Evolutionary conservation across 139 green algal species (phyloP), one percentile per base, ranked within the genome.

Genomic region (Haematococcus lacustris): DNA sequence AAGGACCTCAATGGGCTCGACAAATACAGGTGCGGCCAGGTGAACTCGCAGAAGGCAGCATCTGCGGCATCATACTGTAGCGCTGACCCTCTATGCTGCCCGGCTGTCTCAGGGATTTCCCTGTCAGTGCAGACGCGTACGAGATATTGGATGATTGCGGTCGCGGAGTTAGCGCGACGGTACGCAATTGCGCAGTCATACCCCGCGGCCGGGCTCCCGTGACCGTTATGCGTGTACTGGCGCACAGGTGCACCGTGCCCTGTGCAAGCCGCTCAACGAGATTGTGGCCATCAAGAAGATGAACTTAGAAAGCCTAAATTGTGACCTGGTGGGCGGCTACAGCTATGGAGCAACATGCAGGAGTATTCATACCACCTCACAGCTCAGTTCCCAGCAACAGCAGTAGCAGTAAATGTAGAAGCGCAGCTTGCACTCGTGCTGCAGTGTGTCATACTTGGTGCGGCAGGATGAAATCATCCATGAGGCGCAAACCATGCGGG

Each of bases 281-380:
- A 80, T 88, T 2, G 89, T 98, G 2, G 94, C 95, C 13, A 86
- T 99, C 28, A 99, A 99, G 85, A 86, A 92, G 57, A 78, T 99
- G 73, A 94, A 98, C 78, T 75, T 99, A 68, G 96, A 99, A 73
- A 91, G 89, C 73, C 79, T 96, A 60, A 93, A 91, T 74, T 92
- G 85, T 84, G 87, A 82, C 75, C 82, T 97, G 80, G 90, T 90
- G 71, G 65, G 63, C 30, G 5, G 59, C 3, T 64, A 37, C 51
- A 71, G 66, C 40, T 30, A 21, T 21, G 47, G 21, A 57, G 47
- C 47, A n/a, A n/a, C n/a, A n/a, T n/a, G n/a, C n/a, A n/a, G n/a
- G n/a, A n/a, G n/a, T n/a, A n/a, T n/a, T n/a, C n/a, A n/a, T n/a
- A n/a, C n/a, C n/a, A n/a, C n/a, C n/a, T n/a, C n/a, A n/a, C n/a